These are phyloP conservation scores for Stachybotrys elegans DNA, from an alignment of 2,329 filamentous ascomycete species.

Conservation along the genomic window DNA sequence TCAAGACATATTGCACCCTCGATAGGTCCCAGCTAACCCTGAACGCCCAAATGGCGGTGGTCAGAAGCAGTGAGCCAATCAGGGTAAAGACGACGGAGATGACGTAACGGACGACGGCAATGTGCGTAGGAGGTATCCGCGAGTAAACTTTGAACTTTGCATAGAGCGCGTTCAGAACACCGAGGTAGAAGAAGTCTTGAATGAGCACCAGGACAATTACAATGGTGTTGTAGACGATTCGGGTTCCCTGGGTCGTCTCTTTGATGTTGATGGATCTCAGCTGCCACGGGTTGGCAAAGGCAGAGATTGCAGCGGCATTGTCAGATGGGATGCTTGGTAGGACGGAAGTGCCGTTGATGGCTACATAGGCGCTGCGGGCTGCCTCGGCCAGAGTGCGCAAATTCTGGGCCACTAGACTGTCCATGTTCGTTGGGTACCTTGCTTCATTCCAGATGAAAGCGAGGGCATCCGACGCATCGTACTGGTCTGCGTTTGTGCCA, in stretches of 20 bases:
- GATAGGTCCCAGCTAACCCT: slow-evolving; percentile 10
- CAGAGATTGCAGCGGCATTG: slow-evolving; percentile 9
- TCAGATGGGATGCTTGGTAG: too few species aligned
- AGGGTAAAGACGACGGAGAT: slow-evolving; percentile 13
- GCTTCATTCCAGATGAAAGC: too few species aligned
- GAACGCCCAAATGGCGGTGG: slow-evolving; percentile 11
- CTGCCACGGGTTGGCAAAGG: slow-evolving; percentile 15
- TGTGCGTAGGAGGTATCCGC: slow-evolving; percentile 4
- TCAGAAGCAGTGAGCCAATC: slow-evolving; percentile 10
- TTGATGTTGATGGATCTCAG: slow-evolving; percentile 15
- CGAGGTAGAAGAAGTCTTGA: slow-evolving; percentile 18
- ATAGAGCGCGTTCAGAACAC: slow-evolving; percentile 15
- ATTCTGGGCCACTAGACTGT: too few species aligned
- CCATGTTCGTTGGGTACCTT: too few species aligned
- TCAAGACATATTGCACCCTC: too few species aligned
- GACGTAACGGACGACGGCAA: slow-evolving; percentile 11
- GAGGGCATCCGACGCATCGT: too few species aligned
- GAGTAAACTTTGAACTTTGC: slow-evolving; percentile 15
- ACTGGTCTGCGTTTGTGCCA: too few species aligned
- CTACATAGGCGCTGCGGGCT: slow-evolving; percentile 10
- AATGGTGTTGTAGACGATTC: slow-evolving; percentile 17
- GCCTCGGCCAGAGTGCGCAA: slow-evolving; percentile 8
- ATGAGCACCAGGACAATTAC: slow-evolving; percentile 17
- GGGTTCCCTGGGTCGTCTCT: slow-evolving; percentile 15
- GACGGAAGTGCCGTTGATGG: slow-evolving; percentile 12